These are phyloP conservation scores for Pseudogymnoascus sp. DNA, from an alignment of 2,329 filamentous ascomycete species.

Conservation along the genomic window DNA sequence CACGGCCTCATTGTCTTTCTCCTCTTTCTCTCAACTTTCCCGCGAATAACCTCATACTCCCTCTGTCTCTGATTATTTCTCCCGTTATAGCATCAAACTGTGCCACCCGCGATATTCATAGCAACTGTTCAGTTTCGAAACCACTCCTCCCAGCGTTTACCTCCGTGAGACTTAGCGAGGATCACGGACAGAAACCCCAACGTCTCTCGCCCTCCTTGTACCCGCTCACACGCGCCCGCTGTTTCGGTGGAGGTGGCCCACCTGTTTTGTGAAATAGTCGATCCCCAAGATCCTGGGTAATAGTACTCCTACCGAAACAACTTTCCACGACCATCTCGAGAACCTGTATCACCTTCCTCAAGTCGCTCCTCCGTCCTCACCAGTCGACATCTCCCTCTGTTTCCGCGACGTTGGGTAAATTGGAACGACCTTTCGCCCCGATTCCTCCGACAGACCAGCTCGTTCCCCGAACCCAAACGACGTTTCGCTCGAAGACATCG, in stretches of 20 bases:
- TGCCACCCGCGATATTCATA: neutral
- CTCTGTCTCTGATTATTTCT: neutral
- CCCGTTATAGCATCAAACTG: neutral
- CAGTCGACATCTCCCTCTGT: neutral
- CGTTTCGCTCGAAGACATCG: neutral
- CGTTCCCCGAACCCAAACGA: neutral
- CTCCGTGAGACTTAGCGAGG: neutral
- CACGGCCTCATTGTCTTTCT: neutral
- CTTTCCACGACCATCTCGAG: neutral
- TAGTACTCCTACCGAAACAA: neutral
- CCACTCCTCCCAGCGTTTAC: neutral
- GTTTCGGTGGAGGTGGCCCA: constrained; percentile 1
- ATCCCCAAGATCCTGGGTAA: constrained; percentile 1
- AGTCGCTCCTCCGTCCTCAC: neutral
- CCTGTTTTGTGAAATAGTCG: constrained; percentile 3
- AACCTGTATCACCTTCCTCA: neutral
- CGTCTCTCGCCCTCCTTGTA: neutral
- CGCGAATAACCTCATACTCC: neutral
- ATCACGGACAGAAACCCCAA: neutral
- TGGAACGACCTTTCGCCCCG: neutral
- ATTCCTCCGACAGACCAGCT: neutral
- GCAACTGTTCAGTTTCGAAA: neutral
- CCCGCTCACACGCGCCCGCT: constrained; percentile 2
- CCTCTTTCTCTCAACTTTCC: neutral
- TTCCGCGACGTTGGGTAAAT: neutral